These are phyloP conservation scores for Sphaerulina populicola DNA, from an alignment of 2,329 filamentous ascomycete species.

Conservation along the genomic window DNA sequence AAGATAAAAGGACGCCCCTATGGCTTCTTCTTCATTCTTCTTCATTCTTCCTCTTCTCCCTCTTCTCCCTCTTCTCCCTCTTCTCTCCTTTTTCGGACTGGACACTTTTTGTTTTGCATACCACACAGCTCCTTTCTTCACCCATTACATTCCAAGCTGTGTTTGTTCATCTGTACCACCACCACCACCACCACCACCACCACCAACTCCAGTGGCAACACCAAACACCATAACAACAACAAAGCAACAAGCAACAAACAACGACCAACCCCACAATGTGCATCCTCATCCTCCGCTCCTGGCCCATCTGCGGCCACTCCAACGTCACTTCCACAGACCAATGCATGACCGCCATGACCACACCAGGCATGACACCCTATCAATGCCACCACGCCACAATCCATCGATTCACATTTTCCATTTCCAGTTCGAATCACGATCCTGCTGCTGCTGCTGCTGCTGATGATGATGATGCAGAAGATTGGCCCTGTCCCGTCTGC, in stretches of 20 bases:
- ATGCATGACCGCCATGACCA: constrained; percentile 12
- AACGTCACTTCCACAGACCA: constrained; percentile 12
- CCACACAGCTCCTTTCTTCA: background rate
- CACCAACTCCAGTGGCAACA: too few relatives aligned
- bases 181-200: too few relatives aligned
- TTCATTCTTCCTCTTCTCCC: background rate
- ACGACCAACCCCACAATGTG: constrained; percentile 10
- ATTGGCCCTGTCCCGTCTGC: constrained; percentile 14
- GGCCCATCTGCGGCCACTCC: constrained; percentile 14
- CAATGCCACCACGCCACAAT: constrained; percentile 10
- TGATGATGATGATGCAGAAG: too few relatives aligned
- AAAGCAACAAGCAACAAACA: background rate
- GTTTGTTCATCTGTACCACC: background rate
- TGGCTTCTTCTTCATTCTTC: too few relatives aligned
- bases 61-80: background rate
- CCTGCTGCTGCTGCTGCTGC: background rate
- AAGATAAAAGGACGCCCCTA: too few relatives aligned
- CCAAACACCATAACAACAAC: too few relatives aligned
- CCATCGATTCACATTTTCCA: background rate
- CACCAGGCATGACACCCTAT: constrained; percentile 8
- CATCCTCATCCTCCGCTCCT: constrained; percentile 14
- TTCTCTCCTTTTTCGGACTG: too few relatives aligned
- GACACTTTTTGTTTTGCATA: background rate
- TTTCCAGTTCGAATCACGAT: background rate
- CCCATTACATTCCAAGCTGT: background rate